Conservation (phyloP, 345 rosid species). For the Syzygium aqueum region DNA sequence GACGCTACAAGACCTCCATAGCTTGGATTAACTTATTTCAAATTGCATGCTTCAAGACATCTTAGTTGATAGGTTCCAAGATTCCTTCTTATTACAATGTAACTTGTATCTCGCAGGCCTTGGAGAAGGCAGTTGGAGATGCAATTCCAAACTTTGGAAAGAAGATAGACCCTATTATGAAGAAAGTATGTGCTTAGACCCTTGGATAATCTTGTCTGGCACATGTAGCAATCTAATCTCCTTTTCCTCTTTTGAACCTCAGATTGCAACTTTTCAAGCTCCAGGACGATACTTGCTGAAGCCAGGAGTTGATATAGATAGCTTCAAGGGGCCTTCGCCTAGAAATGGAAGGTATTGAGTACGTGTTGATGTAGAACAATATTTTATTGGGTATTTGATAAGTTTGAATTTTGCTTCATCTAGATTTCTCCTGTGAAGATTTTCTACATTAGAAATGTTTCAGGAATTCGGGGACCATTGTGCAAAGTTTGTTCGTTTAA, state of each 20-base stretch:
- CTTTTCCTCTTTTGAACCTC: constrained; percentile 7
- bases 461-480: neutral
- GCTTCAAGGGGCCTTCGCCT: constrained; percentile 48
- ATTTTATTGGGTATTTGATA: neutral
- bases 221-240: constrained; percentile 5
- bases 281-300: constrained; percentile 77
- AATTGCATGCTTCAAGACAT: neutral
- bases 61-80: neutral
- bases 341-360: constrained; percentile 65
- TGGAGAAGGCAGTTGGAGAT: constrained; percentile 81
- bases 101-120: constrained; percentile 29
- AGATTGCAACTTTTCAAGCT: constrained; percentile 85
- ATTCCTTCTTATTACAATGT: neutral
- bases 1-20: neutral
- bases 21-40: neutral
- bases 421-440: neutral
- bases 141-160: constrained; percentile 42
- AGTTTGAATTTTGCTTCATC: neutral
- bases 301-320: constrained; percentile 50
- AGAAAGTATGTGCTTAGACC: constrained; percentile 44
- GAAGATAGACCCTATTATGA: constrained; percentile 66
- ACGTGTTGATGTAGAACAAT: neutral
- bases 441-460: neutral
- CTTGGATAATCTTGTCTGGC: constrained; percentile 5
- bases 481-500: neutral